phyloP scores from a whole-genome alignment of 371 early-diverging fungal species.

The Paraphysoderma sedebokerense region DNA sequence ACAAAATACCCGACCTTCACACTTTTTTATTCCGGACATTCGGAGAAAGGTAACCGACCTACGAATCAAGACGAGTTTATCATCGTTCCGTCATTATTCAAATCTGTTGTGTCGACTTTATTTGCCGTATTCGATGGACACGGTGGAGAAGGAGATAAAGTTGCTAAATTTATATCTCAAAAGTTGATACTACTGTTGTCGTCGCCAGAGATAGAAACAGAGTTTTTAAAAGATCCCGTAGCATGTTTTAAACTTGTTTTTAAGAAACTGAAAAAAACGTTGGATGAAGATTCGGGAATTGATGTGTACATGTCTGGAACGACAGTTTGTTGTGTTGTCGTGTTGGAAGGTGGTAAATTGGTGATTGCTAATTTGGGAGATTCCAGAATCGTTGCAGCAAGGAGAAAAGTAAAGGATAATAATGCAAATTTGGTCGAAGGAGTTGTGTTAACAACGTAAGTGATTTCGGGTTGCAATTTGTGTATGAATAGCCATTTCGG shows the following conservation, averaged over 20 bases:
- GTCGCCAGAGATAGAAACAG: not conserved
- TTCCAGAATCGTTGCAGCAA: not conserved
- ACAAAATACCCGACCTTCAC: no score
- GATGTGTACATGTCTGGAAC: not conserved
- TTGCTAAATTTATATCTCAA: not conserved
- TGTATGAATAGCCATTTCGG: no score
- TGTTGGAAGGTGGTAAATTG: not conserved
- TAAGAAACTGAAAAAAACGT: not conserved
- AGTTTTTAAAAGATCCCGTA: not conserved
- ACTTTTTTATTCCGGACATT: not conserved
- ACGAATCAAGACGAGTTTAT: constrained; percentile 1
- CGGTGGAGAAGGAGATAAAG: not conserved
- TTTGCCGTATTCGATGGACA: constrained; percentile 1
- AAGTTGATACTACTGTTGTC: not conserved
- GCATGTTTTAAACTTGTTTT: not conserved
- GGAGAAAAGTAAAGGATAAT: not conserved
- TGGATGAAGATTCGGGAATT: not conserved
- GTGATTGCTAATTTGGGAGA: not conserved
- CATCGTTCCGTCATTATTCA: not conserved
- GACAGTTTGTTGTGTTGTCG: not conserved
- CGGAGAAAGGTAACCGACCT: not conserved
- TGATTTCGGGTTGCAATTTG: no score
- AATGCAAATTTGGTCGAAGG: not conserved
- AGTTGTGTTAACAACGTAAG: not conserved
- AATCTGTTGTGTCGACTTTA: no score